Percentiles rank a stretch among this genome's conserved stretches.
These are phyloP conservation scores for Xylaria hypoxylon DNA, from an alignment of 2,329 filamentous ascomycete genomes.

Conservation along the genomic window DNA sequence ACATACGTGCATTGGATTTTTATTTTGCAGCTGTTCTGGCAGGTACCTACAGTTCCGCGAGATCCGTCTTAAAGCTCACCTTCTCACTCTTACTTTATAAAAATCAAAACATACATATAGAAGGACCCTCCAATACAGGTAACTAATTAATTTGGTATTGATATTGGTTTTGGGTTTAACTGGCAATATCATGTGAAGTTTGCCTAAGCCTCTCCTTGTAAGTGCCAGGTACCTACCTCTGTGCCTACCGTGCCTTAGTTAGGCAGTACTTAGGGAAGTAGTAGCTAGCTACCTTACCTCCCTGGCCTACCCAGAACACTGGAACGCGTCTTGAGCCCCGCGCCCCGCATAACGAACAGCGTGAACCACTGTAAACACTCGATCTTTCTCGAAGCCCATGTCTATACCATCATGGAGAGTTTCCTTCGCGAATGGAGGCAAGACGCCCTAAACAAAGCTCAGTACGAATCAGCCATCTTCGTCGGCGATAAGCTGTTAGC, in stretches of 20 bases:
- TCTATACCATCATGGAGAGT: conserved; percentile 76
- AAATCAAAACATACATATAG: too few relatives aligned
- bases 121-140: too few relatives aligned
- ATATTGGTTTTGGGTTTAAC: too few relatives aligned
- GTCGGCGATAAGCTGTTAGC: conserved; percentile 97
- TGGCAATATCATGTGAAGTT: too few relatives aligned
- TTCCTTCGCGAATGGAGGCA: conserved; percentile 95
- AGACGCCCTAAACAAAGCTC: conserved; percentile 93
- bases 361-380: conserved; percentile 23
- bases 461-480: conserved; percentile 96
- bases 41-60: neutral
- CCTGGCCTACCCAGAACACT: neutral
- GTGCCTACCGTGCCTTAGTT: too few relatives aligned
- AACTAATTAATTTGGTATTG: too few relatives aligned
- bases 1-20: too few relatives aligned
- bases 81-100: too few relatives aligned
- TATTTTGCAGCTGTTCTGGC: neutral
- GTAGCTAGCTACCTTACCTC: neutral
- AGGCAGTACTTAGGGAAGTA: neutral
- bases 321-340: conserved; percentile 23
- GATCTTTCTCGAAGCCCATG: conserved; percentile 25
- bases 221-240: neutral
- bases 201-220: too few relatives aligned
- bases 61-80: too few relatives aligned
- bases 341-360: conserved; percentile 24